phyloP scores from a whole-genome alignment of 116 monocot genomes.

The Trichopus zeylanicus region DNA sequence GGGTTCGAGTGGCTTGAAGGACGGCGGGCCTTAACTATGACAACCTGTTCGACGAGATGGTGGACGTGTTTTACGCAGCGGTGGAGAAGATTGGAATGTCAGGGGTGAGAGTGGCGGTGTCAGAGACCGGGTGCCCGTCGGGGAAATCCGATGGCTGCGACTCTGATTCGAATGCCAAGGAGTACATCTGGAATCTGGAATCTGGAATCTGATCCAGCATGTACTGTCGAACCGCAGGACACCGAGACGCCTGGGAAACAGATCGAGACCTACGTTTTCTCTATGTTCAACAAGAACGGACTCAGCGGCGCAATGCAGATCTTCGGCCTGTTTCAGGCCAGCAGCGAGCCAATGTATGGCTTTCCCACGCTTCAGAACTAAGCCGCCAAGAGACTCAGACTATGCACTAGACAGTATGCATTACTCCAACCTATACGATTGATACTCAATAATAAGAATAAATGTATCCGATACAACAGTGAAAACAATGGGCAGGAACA shows the following conservation, averaged over 20 bases:
- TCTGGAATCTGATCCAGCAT: slow-evolving; percentile 6
- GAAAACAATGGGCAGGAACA: too few relatives aligned
- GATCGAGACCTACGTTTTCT: neutral
- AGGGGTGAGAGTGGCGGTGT: slow-evolving; percentile 3
- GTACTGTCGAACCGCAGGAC: neutral
- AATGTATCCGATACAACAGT: too few relatives aligned
- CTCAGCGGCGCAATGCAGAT: neutral
- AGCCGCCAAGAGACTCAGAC: too few relatives aligned
- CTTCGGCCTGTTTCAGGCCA: neutral
- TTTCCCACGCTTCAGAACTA: neutral
- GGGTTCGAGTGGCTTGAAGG: neutral
- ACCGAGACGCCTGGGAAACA: neutral
- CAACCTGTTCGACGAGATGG: slow-evolving; percentile 4
- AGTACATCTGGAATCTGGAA: too few relatives aligned
- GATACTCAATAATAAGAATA: too few relatives aligned
- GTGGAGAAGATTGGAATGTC: slow-evolving; percentile 10
- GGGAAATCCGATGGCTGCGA: neutral
- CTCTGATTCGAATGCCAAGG: slow-evolving; percentile 2
- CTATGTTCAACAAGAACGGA: slow-evolving; percentile 7
- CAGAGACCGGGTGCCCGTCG: slow-evolving; percentile 18
- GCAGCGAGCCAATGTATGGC: neutral
- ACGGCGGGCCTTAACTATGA: neutral
- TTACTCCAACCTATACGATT: too few relatives aligned
- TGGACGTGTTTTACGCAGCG: slow-evolving; percentile 13
- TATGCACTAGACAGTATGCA: too few relatives aligned